phyloP scores from a whole-genome alignment of 164 flowering plant genomes.

The Macadamia tetraphylla region DNA sequence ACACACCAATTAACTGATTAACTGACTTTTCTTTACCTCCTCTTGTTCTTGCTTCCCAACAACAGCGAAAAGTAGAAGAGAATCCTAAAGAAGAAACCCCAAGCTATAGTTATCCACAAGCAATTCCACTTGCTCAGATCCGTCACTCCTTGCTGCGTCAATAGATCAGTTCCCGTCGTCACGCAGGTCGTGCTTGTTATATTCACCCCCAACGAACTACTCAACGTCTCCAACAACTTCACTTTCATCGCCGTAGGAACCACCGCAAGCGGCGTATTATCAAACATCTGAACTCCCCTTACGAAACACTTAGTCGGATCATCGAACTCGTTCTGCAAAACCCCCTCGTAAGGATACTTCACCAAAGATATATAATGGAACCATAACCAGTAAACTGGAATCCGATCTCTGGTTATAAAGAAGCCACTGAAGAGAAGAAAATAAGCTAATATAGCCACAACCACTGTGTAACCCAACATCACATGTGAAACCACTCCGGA shows the following conservation, averaged over 20 bases:
- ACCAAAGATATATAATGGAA: slow-evolving; percentile 83
- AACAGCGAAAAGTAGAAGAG: slow-evolving; percentile 63
- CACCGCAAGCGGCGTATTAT: slow-evolving; percentile 59
- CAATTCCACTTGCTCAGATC: slow-evolving; percentile 73
- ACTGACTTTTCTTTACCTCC: slow-evolving; percentile 23
- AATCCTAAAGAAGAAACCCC: slow-evolving; percentile 74
- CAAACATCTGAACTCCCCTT: slow-evolving; percentile 75
- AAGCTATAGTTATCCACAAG: slow-evolving; percentile 59
- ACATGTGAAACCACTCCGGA: slow-evolving; percentile 79
- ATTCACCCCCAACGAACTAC: slow-evolving; percentile 41
- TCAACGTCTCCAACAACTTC: slow-evolving; percentile 41
- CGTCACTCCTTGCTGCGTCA: slow-evolving; percentile 54
- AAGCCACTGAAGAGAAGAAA: slow-evolving; percentile 89
- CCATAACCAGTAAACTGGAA: slow-evolving; percentile 90
- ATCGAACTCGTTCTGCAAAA: slow-evolving; percentile 64
- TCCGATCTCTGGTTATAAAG: slow-evolving; percentile 71
- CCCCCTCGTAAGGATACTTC: slow-evolving; percentile 82
- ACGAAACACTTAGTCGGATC: slow-evolving; percentile 60
- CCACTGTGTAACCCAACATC: slow-evolving; percentile 78
- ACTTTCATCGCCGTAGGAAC: slow-evolving; percentile 46
- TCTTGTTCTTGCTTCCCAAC: slow-evolving; percentile 75
- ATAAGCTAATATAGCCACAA: slow-evolving; percentile 74
- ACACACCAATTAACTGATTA: no score
- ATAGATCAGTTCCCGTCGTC: slow-evolving; percentile 50
- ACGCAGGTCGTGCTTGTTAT: slow-evolving; percentile 51